Percentiles rank a stretch among this genome's conserved stretches.
Evolutionary conservation across 1,284 basidiomycete genomes (phyloP).

Genomic region (Marasmius fiardii): DNA sequence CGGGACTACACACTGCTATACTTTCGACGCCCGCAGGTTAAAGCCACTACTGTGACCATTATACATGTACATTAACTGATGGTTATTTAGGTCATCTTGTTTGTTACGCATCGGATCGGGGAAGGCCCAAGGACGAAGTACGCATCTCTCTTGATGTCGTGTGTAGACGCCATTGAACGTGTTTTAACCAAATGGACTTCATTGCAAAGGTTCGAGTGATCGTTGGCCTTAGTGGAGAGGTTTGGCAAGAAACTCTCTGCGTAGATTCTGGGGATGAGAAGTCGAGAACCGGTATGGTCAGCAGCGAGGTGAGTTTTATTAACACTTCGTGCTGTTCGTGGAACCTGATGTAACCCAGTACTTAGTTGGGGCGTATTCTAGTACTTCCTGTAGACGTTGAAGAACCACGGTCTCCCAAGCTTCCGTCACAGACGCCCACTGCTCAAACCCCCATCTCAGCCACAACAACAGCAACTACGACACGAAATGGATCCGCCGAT

Average conservation of each 20-base stretch:
- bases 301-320: slow-evolving; percentile 57
- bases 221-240: slow-evolving; percentile 65
- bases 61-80: background rate
- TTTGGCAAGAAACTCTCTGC: slow-evolving; percentile 62
- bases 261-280: slow-evolving; percentile 37
- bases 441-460: background rate
- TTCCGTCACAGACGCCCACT: slow-evolving; percentile 9
- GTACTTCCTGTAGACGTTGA: slow-evolving; percentile 58
- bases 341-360: slow-evolving; percentile 10
- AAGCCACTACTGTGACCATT: background rate
- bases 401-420: slow-evolving; percentile 21
- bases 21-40: slow-evolving; percentile 46
- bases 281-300: slow-evolving; percentile 59
- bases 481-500: background rate
- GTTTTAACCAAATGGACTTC: background rate
- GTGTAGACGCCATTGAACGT: background rate
- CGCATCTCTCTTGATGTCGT: too few species aligned
- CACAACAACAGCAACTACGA: background rate
- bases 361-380: slow-evolving; percentile 64
- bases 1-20: slow-evolving; percentile 56
- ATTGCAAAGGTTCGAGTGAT: slow-evolving; percentile 48
- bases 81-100: slow-evolving; percentile 51
- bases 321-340: background rate
- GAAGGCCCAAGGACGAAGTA: slow-evolving; percentile 60
- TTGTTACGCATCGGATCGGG: slow-evolving; percentile 47